Evolutionary conservation across 78 protist species (phyloP), one percentile per base, ranked within the genome.

Genomic region (Speleostelium caveatum): DNA sequence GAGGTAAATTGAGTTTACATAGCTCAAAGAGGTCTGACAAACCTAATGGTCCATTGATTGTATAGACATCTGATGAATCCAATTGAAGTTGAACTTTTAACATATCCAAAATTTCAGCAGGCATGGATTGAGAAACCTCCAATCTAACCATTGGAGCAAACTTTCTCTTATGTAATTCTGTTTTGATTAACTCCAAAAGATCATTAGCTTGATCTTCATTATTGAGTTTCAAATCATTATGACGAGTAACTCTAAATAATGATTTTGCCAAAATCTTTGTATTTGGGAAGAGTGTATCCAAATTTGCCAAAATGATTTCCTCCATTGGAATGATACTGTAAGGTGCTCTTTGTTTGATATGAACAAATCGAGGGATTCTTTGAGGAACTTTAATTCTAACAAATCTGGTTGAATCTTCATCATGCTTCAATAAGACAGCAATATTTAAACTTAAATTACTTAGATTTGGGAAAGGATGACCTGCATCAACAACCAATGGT

Each of bases 381-480:
- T 45, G 80, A 0, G 92, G 92, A 0, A 86, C 92, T 24, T 73
- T 73, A 51, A 86, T 73, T 19, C 85, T 12, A 26, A 86, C 92
- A 55, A 86, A 86, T 35, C 92, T 30, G 0, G 74, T 73, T 14
- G 45, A 35, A 2, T 86, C 85, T 32, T 74, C 92, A 8, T 86
- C 85, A 53, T 73, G 92, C 28, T 74, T 45, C 10, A 86, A 63
- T 3, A 86, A 3, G 0, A 65, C 92, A 0, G 74, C 92, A 30
- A 86, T 51, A 24, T 86, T 86, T 28, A 86, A 63, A 35, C 59
- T 38, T 0, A 86, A 69, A 65, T 86, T 86, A 53, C 83, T 62
- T 12, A 86, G 60, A 74, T 86, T 86, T 4, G 92, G 92, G 73
- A 86, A 86, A 36, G 92, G 92, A 53, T 86, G 92, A 10, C 92